Percentiles rank a stretch among this genome's conserved stretches.
These are phyloP conservation scores for Turnera subulata DNA, from an alignment of 345 rosid species.

Conservation along the genomic window DNA sequence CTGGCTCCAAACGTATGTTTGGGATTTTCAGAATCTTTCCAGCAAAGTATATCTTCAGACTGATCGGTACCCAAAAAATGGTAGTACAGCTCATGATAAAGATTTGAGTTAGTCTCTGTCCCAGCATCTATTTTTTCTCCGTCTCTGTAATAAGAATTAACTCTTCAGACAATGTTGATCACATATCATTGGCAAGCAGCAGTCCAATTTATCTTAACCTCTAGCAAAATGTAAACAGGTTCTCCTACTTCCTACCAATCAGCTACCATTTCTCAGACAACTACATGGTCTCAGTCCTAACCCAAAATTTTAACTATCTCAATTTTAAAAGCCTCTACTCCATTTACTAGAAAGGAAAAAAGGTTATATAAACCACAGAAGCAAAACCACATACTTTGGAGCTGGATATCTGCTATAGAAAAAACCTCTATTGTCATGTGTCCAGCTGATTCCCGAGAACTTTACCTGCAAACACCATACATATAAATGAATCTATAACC, in stretches of 20 bases:
- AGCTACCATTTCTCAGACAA: too few species aligned
- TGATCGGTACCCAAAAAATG: slow-evolving; percentile 78
- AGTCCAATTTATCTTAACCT: too few species aligned
- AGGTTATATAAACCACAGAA: too few species aligned
- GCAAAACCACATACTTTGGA: slow-evolving; percentile 53
- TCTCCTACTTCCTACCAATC: too few species aligned
- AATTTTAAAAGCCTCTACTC: too few species aligned
- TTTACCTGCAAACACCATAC: slow-evolving; percentile 46
- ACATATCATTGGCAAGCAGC: too few species aligned
- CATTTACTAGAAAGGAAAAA: too few species aligned
- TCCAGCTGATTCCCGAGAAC: slow-evolving; percentile 78
- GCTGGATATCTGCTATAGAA: slow-evolving; percentile 89
- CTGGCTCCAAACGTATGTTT: slow-evolving; percentile 45
- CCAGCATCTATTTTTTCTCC: slow-evolving; percentile 85
- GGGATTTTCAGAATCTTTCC: slow-evolving; percentile 84
- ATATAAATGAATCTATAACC: too few species aligned
- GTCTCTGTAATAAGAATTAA: slow-evolving; percentile 40
- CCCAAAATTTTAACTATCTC: too few species aligned
- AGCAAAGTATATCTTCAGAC: slow-evolving; percentile 81
- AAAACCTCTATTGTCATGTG: slow-evolving; percentile 78
- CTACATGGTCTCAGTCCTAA: too few species aligned
- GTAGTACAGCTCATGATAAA: slow-evolving; percentile 74
- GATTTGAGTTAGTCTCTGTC: slow-evolving; percentile 80
- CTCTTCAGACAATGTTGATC: neutral
- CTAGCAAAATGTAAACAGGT: too few species aligned